Base-by-base conservation (phyloP, 2,329 filamentous ascomycete species). In the Leptoxyphium fumago region DNA sequence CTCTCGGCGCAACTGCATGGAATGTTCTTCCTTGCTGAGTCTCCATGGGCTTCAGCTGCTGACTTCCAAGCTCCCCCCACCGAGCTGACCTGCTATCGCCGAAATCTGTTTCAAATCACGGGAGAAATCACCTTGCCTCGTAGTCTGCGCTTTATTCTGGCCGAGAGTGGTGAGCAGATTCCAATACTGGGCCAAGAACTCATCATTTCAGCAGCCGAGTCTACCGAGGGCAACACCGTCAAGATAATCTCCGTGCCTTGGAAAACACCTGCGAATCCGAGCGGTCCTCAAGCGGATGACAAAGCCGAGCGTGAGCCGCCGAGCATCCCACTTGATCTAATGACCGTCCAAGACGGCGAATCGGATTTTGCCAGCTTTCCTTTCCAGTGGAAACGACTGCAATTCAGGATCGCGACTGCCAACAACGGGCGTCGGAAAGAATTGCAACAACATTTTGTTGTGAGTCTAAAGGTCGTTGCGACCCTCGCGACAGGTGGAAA, bases 241-340 rank as follows among this genome's bases (percentile, higher is more conserved):
- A 89, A 93, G 55, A 80, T 96, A 49, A 95, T 96, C 50, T 91
- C 91, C 7, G 94, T 96, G 47, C 89, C 89, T 1, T 96, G 89
- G 89, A 96, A 96, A 69, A 95, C 88, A 2, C 88, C 87, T 1
- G 84, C 83, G 26, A 84, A 84, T 42, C 53, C 55, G 5, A 54
- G 47, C 34, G 84, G 81, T 63, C 77, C 80, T 2, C 77, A 82
- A 69, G 56, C 61, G 29, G 71, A 78, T 52, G 74, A 78, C 50
- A 81, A 80, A 59, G 67, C 70, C 0, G 89, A 96, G 60, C 87
- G 89, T 58, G 89, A 96, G 60, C 89, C 89, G 5, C 77, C 83
- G 0, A 75, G 85, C 1, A 79, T 94, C 46, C 84, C 85, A 1
- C 65, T 95, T 48, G 77, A 80, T 54, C 69, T 74, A 43, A 74